These are phyloP conservation scores for Bothriochloa decipiens DNA, from an alignment of 176 grass and related monocot genomes.

Conservation along the genomic window DNA sequence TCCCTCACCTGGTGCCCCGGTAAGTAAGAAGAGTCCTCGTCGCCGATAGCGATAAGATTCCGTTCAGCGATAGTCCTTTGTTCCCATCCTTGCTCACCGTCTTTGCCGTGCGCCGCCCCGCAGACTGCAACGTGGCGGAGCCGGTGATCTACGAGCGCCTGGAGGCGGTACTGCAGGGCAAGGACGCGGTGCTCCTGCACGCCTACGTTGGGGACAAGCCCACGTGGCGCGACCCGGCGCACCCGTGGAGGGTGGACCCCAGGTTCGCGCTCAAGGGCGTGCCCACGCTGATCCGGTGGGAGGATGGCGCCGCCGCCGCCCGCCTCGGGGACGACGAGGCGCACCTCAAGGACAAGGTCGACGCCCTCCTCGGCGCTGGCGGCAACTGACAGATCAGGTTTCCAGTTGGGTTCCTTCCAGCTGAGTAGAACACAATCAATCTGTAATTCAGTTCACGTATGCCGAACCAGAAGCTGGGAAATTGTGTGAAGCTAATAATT, in stretches of 20 bases:
- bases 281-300: constrained; percentile 87
- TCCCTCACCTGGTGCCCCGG: constrained; percentile 82
- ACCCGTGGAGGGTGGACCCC: constrained; percentile 81
- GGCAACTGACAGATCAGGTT: neutral
- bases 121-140: constrained; percentile 96
- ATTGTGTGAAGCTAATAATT: neutral
- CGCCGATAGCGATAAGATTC: neutral
- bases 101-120: neutral
- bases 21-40: constrained; percentile 36
- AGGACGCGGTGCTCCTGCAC: constrained; percentile 65
- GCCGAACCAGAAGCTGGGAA: neutral
- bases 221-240: constrained; percentile 70
- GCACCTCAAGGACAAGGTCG: constrained; percentile 63
- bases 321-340: constrained; percentile 78
- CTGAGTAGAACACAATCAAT: neutral
- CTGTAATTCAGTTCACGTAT: neutral
- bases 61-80: neutral
- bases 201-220: constrained; percentile 85
- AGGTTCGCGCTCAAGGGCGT: constrained; percentile 74
- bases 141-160: constrained; percentile 80
- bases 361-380: constrained; percentile 32
- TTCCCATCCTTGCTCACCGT: neutral
- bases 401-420: neutral
- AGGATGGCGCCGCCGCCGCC: constrained; percentile 56
- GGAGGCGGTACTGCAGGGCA: constrained; percentile 35